Conservation (phyloP, 1,284 basidiomycete species). For the Mycosarcoma mackinlayi region DNA sequence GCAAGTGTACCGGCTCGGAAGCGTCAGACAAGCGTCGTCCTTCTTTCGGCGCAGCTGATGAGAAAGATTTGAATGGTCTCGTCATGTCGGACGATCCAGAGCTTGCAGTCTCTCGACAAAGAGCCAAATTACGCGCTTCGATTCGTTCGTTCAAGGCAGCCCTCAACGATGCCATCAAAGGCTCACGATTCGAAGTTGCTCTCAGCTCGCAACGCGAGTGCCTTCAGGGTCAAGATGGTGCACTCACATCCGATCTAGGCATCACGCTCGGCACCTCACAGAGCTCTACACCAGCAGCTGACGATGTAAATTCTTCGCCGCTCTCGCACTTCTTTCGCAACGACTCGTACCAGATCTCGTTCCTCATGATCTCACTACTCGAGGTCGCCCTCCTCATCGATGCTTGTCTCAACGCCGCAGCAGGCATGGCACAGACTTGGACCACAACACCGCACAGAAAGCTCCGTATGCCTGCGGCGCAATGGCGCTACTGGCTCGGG, state of each 20-base stretch:
- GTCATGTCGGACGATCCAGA: conserved; percentile 17
- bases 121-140: conserved; percentile 13
- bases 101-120: conserved; percentile 14
- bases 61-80: no score
- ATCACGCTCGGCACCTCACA: neutral
- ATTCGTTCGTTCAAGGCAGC: conserved; percentile 34
- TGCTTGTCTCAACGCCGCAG: conserved; percentile 24
- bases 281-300: neutral
- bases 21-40: neutral
- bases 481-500: conserved; percentile 46
- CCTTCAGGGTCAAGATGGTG: neutral
- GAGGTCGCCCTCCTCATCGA: conserved; percentile 51
- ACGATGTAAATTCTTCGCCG: neutral
- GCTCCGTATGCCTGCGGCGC: conserved; percentile 25
- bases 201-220: neutral
- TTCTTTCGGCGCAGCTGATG: neutral
- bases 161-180: conserved; percentile 22
- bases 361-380: conserved; percentile 54
- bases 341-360: conserved; percentile 51
- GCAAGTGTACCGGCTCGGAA: conserved; percentile 11
- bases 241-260: neutral
- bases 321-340: conserved; percentile 36
- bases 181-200: conserved; percentile 13
- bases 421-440: conserved; percentile 22
- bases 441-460: conserved; percentile 6